Base-by-base conservation (phyloP, 768 basidiomycete species). In the Xerocomellus amylosporus region DNA sequence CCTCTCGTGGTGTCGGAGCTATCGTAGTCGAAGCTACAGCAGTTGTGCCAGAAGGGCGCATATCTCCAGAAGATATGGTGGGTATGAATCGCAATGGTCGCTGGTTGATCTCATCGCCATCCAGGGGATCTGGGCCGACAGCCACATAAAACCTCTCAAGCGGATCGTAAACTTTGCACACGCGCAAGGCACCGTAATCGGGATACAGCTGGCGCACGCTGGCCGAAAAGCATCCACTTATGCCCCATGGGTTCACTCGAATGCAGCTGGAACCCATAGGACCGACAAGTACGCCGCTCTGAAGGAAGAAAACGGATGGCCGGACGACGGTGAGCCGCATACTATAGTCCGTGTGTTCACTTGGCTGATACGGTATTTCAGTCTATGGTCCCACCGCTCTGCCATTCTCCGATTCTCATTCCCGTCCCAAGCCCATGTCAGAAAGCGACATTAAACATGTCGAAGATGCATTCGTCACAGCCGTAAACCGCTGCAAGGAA, bases 171-270 rank as follows among this genome's bases (percentile, higher is more conserved):
- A 88, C 53, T 92, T 93, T 64, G 77, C 77, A 15, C 88, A 90
- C 61, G 72, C 80, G 0, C 87, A 90, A 44, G 85, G 82, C 9
- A 79, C 85, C 1, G 76, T 79, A 45, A 84, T 93, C 26, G 92
- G 88, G 1, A 77, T 94, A 31, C 92, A 94, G 65, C 81, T 94
- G 19, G 81, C 83, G 0, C 90, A 93, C 66, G 88, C 86, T 5
- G 80, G 80, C 12, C 73, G 80, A 33, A 94, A 95, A 66, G 85
- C 87, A 0, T 85, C 82, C 9, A 86, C 83, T 0, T 75, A 79
- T 48, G 78, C 88, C 1, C 86, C 88, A 2, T 92, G 86, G 87
- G 77, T 87, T 26, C 75, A 70, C 52, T 51, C 65, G 8, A 74
- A 70, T 41, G 71, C 67, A 12, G 64, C 68, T 13, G 66, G 73